Conservation (phyloP, 139 green algal species). For the Micractinium conductrix region DNA sequence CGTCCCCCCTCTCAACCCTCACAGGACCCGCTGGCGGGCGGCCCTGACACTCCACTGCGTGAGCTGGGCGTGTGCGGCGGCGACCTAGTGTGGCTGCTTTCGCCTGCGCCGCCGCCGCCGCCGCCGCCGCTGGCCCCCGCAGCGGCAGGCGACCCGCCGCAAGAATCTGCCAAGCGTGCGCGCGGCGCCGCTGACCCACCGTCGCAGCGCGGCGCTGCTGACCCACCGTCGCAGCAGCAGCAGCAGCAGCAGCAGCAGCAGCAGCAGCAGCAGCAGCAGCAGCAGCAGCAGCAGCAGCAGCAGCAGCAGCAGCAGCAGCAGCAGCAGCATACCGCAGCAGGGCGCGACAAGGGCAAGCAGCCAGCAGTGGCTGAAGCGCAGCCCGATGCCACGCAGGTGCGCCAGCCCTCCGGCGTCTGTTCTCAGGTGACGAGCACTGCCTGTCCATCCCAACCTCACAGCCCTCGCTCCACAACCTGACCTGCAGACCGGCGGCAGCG, state of each 20-base stretch:
- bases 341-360: neutral
- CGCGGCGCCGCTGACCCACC: neutral
- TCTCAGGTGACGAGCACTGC: neutral
- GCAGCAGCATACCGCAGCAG: neutral
- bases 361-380: neutral
- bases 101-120: neutral
- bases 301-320: constrained; percentile 11
- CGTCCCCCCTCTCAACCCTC: neutral
- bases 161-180: neutral
- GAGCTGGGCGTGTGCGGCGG: constrained; percentile 43
- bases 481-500: neutral
- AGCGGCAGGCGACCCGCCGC: neutral
- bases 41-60: constrained; percentile 4
- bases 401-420: neutral
- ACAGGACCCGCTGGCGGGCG: constrained; percentile 6
- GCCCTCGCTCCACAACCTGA: neutral
- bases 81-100: constrained; percentile 55
- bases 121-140: neutral
- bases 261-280: neutral
- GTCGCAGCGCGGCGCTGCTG: neutral
- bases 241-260: neutral
- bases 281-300: neutral
- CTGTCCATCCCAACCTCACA: neutral
- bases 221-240: neutral
- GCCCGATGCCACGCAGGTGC: neutral